phyloP scores from a whole-genome alignment of 2,329 filamentous ascomycete genomes.

The Colletotrichum sp. region DNA sequence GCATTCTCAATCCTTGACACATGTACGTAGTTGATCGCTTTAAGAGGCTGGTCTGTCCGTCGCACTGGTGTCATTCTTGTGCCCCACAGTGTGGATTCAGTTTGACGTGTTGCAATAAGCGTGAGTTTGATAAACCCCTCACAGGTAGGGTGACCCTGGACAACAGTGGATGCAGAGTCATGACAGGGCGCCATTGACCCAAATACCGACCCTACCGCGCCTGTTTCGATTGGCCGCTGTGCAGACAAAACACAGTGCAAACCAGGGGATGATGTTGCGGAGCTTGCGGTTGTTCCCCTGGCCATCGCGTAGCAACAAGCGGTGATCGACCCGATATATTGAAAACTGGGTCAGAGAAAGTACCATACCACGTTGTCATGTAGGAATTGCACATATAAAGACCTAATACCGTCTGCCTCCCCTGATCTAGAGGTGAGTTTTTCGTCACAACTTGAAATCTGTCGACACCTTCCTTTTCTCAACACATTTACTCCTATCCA shows the following conservation, averaged over 20 bases:
- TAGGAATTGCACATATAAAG: background rate
- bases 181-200: background rate
- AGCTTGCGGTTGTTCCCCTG: background rate
- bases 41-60: background rate
- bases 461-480: too few species aligned
- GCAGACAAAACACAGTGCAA: background rate
- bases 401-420: background rate
- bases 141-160: background rate
- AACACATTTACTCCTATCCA: background rate
- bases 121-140: background rate
- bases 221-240: background rate
- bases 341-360: background rate
- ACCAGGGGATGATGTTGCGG: background rate
- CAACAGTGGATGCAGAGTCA: background rate
- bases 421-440: background rate
- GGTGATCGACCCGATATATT: background rate
- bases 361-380: background rate
- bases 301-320: background rate
- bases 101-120: background rate
- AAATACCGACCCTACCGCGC: background rate
- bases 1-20: background rate
- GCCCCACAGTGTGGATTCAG: background rate
- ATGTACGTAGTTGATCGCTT: background rate
- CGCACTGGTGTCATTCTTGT: background rate
- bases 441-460: background rate